Percentiles rank a stretch among this genome's conserved stretches.
phyloP scores from a whole-genome alignment of 352 stramenopile genomes.

The Plasmopara viticola region DNA sequence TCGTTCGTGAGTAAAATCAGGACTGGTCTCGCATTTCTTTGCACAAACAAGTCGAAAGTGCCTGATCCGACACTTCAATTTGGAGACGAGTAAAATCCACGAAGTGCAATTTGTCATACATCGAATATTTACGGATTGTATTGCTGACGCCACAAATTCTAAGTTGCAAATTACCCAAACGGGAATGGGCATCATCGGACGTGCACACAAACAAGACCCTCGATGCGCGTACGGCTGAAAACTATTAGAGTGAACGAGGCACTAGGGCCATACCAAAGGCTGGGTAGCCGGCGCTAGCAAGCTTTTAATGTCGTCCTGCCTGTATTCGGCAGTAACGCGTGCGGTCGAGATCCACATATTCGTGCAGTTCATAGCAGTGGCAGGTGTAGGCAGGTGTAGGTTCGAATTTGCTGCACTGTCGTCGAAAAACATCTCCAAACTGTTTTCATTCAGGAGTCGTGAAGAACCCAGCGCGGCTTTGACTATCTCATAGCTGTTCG shows the following conservation, averaged over 20 bases:
- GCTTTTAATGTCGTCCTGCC: not conserved
- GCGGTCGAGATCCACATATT: not conserved
- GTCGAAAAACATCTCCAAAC: not conserved
- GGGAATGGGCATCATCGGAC: not conserved
- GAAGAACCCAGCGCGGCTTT: not conserved
- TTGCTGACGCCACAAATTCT: not conserved
- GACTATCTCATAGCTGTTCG: too few species aligned
- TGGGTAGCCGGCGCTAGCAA: not conserved
- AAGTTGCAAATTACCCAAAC: not conserved
- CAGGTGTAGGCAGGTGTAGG: not conserved
- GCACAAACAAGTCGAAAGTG: not conserved
- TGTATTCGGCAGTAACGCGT: not conserved
- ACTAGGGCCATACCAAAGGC: not conserved
- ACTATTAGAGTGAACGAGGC: not conserved
- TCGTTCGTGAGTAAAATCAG: not conserved
- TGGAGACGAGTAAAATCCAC: not conserved
- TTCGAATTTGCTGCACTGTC: not conserved
- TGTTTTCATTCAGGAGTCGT: not conserved
- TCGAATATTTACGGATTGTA: slow-evolving; percentile 1
- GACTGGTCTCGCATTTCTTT: not conserved
- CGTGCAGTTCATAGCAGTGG: not conserved
- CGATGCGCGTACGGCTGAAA: not conserved
- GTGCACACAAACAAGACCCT: not conserved
- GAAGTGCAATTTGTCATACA: slow-evolving; percentile 1
- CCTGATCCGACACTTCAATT: not conserved